These are phyloP conservation scores for Hygrophila difformis DNA, from an alignment of 257 asterid species.

Conservation along the genomic window DNA sequence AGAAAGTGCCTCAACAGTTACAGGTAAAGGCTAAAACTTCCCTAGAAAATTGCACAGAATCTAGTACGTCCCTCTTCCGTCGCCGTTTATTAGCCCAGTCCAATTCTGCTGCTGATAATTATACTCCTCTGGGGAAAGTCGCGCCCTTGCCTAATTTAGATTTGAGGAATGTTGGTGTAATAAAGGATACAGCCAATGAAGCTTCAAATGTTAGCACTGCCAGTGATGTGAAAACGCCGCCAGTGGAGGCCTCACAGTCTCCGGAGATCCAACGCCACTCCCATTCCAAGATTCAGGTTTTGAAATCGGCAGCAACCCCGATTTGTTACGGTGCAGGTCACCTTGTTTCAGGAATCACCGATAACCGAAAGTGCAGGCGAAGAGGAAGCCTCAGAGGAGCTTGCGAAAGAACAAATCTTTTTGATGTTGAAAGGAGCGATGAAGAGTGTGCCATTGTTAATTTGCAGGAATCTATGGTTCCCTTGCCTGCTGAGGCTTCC, in stretches of 20 bases:
- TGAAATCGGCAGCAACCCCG: constrained; percentile 43
- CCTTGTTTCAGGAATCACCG: constrained; percentile 66
- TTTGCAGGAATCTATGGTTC: constrained; percentile 32
- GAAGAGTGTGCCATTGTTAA: constrained; percentile 14
- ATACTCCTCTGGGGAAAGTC: constrained; percentile 37
- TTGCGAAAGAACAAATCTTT: constrained; percentile 14
- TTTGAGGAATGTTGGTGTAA: constrained; percentile 15
- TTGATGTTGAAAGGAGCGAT: constrained; percentile 12
- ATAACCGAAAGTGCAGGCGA: constrained; percentile 63
- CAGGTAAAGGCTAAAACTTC: constrained; percentile 18
- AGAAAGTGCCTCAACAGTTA: constrained; percentile 14
- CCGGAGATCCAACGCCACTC: constrained; percentile 65
- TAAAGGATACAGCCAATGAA: constrained; percentile 18
- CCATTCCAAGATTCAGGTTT: constrained; percentile 24
- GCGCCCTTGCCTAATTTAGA: constrained; percentile 18
- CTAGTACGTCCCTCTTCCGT: too few species aligned
- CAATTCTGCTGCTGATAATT: constrained; percentile 17
- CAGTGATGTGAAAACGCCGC: constrained; percentile 52
- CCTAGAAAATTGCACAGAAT: neutral
- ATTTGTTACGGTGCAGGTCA: constrained; percentile 78
- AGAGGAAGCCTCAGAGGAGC: constrained; percentile 69
- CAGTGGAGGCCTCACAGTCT: constrained; percentile 73
- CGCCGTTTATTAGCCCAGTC: neutral
- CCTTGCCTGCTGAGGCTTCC: constrained; percentile 57
- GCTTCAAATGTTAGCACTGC: constrained; percentile 9